These are phyloP conservation scores for Teunomyces aglyptinius DNA, from an alignment of 805 yeast species.

Conservation along the genomic window DNA sequence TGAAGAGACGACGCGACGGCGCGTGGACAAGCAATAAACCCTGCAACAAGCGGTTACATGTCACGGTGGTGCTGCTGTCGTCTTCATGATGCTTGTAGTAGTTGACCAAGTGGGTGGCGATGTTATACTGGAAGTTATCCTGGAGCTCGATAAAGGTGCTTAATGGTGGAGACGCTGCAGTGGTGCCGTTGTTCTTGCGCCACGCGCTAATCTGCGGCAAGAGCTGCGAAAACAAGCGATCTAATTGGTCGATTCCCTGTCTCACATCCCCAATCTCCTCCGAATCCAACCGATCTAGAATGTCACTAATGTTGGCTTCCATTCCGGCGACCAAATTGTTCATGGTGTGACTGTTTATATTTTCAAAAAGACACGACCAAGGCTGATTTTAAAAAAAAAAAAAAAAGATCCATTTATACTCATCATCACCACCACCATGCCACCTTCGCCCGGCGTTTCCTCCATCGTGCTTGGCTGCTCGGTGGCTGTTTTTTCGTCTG, in stretches of 20 bases:
- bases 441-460: slow-evolving; percentile 5
- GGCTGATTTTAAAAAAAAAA: too few relatives aligned
- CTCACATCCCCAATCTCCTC: slow-evolving; percentile 2
- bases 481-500: slow-evolving; percentile 73
- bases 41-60: slow-evolving; percentile 45
- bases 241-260: slow-evolving; percentile 17
- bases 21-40: slow-evolving; percentile 64
- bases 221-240: slow-evolving; percentile 16
- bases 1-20: slow-evolving; percentile 49
- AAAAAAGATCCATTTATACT: not conserved
- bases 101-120: slow-evolving; percentile 36
- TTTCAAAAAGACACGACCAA: not conserved
- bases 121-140: slow-evolving; percentile 51
- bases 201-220: slow-evolving; percentile 14
- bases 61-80: slow-evolving; percentile 3
- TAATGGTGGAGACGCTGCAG: not conserved
- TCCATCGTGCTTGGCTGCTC: slow-evolving; percentile 55
- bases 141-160: slow-evolving; percentile 44
- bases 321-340: not conserved
- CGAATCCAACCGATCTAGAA: slow-evolving; percentile 17
- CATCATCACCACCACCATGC: too few relatives aligned
- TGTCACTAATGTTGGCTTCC: slow-evolving; percentile 8
- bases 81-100: slow-evolving; percentile 11
- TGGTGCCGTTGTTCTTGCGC: not conserved
- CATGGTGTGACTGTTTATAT: not conserved